Evolutionary conservation across 768 basidiomycete genomes (phyloP), one percentile per base, ranked within the genome.

Genomic region (Phylloporus sp.): DNA sequence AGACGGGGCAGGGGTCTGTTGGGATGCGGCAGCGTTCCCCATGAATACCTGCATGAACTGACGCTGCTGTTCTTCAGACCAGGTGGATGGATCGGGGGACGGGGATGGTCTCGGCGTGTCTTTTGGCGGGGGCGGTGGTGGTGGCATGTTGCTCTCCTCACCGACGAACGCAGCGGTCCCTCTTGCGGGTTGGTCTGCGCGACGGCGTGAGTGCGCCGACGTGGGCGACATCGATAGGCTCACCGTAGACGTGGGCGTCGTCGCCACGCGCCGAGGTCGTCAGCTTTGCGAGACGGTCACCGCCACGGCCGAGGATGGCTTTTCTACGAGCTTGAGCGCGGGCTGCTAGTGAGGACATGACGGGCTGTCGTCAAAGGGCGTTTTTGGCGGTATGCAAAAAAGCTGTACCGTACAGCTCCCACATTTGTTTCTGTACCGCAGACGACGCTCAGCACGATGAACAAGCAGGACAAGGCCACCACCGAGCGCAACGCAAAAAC

Each of bases 401-500:
- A n/a, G n/a, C n/a, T n/a, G n/a, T n/a, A n/a, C n/a, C n/a, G n/a
- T n/a, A n/a, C n/a, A n/a, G n/a, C n/a, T 41, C 40, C 40, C 41
- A 35, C 33, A n/a, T n/a, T n/a, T n/a, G n/a, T n/a, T n/a, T n/a
- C n/a, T n/a, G n/a, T n/a, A n/a, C n/a, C n/a, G n/a, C n/a, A n/a
- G n/a, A 33, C 48, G 10, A 40, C 44, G 10, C 20, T 23, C 21
- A 60, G 52, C 50, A 64, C 58, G 54, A 73, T 73, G 63, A 57
- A 73, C 34, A 70, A 69, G 46, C 85, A 86, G 71, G 92, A 95
- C 72, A 92, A 88, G 61, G 80, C 86, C 0, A 92, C 86, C 0
- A 88, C 86, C 5, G 93, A 95, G 49, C 71, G 79, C 48, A 80
- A 90, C 62, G 72, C 91, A 17, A 77, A 77, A 46, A 84, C 79